Evolutionary conservation across 352 stramenopile genomes (phyloP), one percentile per base, ranked within the genome.

Genomic region (Pythium rishiriense): DNA sequence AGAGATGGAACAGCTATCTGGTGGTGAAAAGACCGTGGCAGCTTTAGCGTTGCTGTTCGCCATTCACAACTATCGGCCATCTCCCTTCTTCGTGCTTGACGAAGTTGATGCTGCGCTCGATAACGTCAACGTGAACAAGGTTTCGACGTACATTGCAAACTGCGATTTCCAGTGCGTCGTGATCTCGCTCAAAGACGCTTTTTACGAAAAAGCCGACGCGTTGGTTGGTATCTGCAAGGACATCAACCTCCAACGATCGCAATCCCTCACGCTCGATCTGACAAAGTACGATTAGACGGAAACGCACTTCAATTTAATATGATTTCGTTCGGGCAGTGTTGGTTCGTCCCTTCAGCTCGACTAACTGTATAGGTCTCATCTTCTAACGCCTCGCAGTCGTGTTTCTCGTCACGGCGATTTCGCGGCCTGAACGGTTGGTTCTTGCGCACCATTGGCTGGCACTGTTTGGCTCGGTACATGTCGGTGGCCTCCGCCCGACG

Each of bases 91-190:
- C 66, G 97, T 99, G 21, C 97, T 99, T 74, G 98, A 99, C 74
- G 98, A 99, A 83, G 97, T 99, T 25, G 98, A 99, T 83, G 98
- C 97, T 4, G 98, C 98, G 14, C 75, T 99, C 28, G 98, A 99
- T 79, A 99, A 99, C 68, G 96, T 99, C 55, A 99, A 99, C 72
- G 96, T 99, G 49, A 97, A 98, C 73, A 99, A 99, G 71, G 96
- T 99, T 1, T 98, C 93, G 50, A 98, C 96, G 42, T 99, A 98
- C 72, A 98, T 99, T 58, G 81, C 90, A 21, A 97, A 97, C 58
- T 90, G 88, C 56, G 86, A 97, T 69, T 98, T 99, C 69, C 97
- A 99, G 72, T 99, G 96, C 74, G 94, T 99, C 52, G 96, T 99
- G 15, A 99, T 99, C 61, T 99, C 95, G 60, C 79, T 99, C 48